Evolutionary conservation across 352 stramenopile genomes (phyloP), one percentile per base, ranked within the genome.

Genomic region (Globisporangium uncinulatum): DNA sequence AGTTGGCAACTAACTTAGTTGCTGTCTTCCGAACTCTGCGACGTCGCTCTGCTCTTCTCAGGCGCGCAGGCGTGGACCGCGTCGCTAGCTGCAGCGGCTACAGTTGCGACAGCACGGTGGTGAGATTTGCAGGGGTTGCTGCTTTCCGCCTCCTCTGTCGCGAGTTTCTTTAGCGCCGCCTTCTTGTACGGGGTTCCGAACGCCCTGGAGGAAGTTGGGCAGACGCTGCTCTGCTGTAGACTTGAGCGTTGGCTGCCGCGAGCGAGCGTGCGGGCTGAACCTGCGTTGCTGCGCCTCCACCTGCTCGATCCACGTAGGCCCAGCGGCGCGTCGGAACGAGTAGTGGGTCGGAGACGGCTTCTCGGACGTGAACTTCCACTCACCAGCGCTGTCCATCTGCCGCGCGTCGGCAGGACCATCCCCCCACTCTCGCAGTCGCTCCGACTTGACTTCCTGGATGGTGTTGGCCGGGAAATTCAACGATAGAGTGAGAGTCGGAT

Each of bases 291-390:
- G 74, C 42, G 82, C 68, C 42, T 87, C 79, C 19, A 88, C 60
- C 15, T 88, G 69, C 45, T 88, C 79, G 63, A 89, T 91, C 81
- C 79, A 91, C n/a, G 79, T 80, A 1, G 61, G 63, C 48, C 67
- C 60, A 0, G 56, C 60, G 7, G 76, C 76, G 17, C 75, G 73
- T 5, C 72, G 79, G 56, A 91, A 89, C 1, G 67, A 85, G 56
- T 76, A 85, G 15, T 63, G 72, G 0, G 71, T 82, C 9, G 70
- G 65, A 29, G 73, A 77, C 19, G 75, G 74, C 47, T 84, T 87
- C 51, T 87, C 77, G 0, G 76, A 91, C 21, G 66, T 84, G n/a
- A 54, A 56, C 44, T 87, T 89, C 80, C 80, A 89, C 48, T 81
- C 60, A 15, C 65, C 71, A 0, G 62, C 73, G n/a, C 61, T 73